A percentile compares a stretch with the other conserved stretches of the same genome.
Conservation (phyloP, 129 eudicot species). For the Lactuca sativa region DNA sequence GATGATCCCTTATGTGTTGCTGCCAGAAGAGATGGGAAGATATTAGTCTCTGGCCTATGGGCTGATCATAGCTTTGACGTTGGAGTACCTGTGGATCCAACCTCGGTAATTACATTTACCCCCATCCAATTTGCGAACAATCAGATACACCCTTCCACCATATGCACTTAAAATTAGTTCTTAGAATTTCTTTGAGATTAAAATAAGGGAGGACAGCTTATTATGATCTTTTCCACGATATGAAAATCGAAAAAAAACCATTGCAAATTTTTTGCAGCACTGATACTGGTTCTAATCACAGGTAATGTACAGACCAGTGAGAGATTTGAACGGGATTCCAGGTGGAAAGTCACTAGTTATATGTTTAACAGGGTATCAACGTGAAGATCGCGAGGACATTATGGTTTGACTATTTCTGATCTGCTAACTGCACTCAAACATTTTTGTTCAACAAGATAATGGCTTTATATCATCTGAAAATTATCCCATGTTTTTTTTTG, state of each 20-base stretch:
- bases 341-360: constrained; percentile 68
- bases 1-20: constrained; percentile 81
- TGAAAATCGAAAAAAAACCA: not conserved
- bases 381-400: constrained; percentile 81
- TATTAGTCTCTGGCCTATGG: constrained; percentile 60
- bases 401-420: constrained; percentile 54
- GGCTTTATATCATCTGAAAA: constrained; percentile 17
- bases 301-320: constrained; percentile 74
- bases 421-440: constrained; percentile 9
- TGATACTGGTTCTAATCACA: constrained; percentile 17
- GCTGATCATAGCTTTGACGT: constrained; percentile 69
- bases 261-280: not conserved
- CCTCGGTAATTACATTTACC: constrained; percentile 43
- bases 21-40: constrained; percentile 75
- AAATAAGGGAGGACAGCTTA: not conserved
- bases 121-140: not conserved
- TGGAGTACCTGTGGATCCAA: constrained; percentile 48
- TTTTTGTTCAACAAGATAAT: not conserved
- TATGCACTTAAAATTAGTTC: constrained; percentile 4
- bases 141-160: not conserved
- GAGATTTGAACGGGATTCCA: constrained; percentile 75
- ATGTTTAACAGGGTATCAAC: constrained; percentile 88
- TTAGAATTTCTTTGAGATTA: not conserved
- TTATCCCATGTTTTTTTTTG: not conserved
- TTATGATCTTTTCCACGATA: not conserved